Percentiles rank a stretch among this genome's conserved stretches.
These are phyloP conservation scores for Chlorophyllum brunneum DNA, from an alignment of 768 basidiomycete species.

Conservation along the genomic window DNA sequence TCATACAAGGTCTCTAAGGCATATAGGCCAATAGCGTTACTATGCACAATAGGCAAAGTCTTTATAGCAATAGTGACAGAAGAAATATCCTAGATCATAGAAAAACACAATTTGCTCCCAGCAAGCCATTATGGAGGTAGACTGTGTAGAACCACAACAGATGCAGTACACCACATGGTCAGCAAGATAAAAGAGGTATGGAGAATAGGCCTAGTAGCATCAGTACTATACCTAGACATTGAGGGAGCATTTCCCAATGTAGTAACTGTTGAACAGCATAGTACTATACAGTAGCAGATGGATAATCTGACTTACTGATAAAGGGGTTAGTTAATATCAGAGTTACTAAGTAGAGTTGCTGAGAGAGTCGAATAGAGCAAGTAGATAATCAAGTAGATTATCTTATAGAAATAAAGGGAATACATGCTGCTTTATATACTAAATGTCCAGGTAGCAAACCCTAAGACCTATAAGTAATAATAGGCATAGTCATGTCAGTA, in stretches of 20 bases:
- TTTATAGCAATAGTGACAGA: conserved; percentile 20
- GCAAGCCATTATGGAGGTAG: conserved; percentile 30
- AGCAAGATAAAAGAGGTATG: conserved; percentile 34
- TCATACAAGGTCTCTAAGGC: conserved; percentile 29
- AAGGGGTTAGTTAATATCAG: no score
- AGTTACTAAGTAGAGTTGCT: no score
- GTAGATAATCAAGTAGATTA: no score
- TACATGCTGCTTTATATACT: no score
- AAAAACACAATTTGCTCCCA: conserved; percentile 27
- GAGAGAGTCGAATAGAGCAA: no score
- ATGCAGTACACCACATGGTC: conserved; percentile 28
- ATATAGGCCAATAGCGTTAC: conserved; percentile 31
- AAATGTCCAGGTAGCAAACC: no score
- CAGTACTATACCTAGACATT: conserved; percentile 34
- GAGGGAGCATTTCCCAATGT: conserved; percentile 38
- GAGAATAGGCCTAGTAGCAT: conserved; percentile 25
- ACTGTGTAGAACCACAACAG: conserved; percentile 29
- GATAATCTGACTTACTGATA: no score
- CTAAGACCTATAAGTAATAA: no score
- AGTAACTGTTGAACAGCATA: no score
- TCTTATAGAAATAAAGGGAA: no score
- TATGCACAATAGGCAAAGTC: conserved; percentile 27
- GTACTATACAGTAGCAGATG: no score
- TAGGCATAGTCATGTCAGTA: no score
- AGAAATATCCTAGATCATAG: conserved; percentile 18